phyloP scores from a whole-genome alignment of 2,329 filamentous ascomycete genomes.

The Fusarium hainanense region DNA sequence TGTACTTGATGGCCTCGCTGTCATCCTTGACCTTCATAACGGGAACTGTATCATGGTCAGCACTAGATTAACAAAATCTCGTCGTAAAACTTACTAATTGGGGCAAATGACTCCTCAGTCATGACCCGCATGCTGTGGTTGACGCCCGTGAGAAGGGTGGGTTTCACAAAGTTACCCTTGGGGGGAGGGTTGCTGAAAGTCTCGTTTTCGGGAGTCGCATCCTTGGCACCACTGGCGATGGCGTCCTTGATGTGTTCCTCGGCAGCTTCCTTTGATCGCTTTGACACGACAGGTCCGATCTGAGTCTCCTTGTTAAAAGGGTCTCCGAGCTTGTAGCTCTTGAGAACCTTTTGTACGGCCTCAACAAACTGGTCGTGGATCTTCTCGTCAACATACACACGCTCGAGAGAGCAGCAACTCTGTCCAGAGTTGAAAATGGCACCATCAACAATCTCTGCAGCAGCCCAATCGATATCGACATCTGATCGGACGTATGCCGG shows the following conservation, averaged over 20 bases:
- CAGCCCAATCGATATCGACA: conserved; percentile 90
- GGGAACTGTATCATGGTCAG: conserved; percentile 56
- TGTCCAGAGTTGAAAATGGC: conserved; percentile 99
- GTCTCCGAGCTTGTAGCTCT: conserved; percentile 87
- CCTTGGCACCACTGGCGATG: conserved; percentile 81
- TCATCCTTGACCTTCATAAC: conserved; percentile 88
- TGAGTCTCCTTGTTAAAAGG: conserved; percentile 83
- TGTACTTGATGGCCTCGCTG: conserved; percentile 81
- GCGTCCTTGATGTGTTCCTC: conserved; percentile 85
- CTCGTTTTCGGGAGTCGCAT: conserved; percentile 84
- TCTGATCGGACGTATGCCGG: conserved; percentile 89
- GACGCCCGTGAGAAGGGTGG: conserved; percentile 82
- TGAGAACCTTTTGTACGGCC: conserved; percentile 82
- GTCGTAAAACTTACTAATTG: conserved; percentile 29
- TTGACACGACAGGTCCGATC: conserved; percentile 89
- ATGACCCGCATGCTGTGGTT: conserved; percentile 88
- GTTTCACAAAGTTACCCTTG: conserved; percentile 90
- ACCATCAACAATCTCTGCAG: conserved; percentile 93
- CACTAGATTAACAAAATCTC: not conserved
- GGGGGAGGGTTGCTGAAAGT: conserved; percentile 77
- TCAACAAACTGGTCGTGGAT: conserved; percentile 86
- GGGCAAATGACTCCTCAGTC: conserved; percentile 92
- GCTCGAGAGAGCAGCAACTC: conserved; percentile 93
- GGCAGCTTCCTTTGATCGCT: conserved; percentile 79
- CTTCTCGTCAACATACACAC: conserved; percentile 88